Evolutionary conservation across 257 asterid species (phyloP), one percentile per base, ranked within the genome.

Genomic region (Nicotiana knightiana): DNA sequence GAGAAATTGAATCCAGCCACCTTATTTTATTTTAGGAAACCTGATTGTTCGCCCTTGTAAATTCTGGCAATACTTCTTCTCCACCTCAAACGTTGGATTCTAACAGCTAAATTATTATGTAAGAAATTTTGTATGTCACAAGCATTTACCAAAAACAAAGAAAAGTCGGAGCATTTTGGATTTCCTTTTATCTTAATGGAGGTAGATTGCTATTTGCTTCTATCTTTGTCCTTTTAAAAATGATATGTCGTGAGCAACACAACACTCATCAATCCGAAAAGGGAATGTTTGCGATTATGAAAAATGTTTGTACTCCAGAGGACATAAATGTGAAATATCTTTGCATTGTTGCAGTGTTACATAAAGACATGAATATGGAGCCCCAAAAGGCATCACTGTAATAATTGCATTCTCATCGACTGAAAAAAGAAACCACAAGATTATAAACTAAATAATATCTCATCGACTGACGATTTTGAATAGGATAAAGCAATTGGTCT

Each of bases 61-160:
- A 81, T 81, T 81, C 65, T 54, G 61, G 18, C 78, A 66, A 79
- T 79, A 58, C 6, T 5, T 61, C 48, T 6, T 24, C 61, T 48
- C 26, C 62, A 73, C 39, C 62, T 26, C 79, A 26, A 73, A 15
- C 39, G 0, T 26, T 48, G 43, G 39, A 73, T 73, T 73, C 79
- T 73, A 73, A 73, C 62, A 71, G 62, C 63, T 75, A 75, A 53
- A 53, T 48, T 26, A 13, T 73, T 13, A 51, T 75, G 63, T 75
- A 51, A 48, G 79, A 75, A 75, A 75, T 51, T 51, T 75, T 75
- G 46, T 51, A 75, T 51, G 80, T 75, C 46, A 75, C 63, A 73
- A 26, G 43, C 79, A 51, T 48, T 73, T 51, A 73, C 4, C 15
- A 73, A 43, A 48, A 73, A 51, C 61, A 15, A 18, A 24, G 39